A percentile compares a stretch with the other conserved stretches of the same genome.
Evolutionary conservation across 176 grass and related monocot genomes (phyloP).

Genomic region (Luzula sylvatica): DNA sequence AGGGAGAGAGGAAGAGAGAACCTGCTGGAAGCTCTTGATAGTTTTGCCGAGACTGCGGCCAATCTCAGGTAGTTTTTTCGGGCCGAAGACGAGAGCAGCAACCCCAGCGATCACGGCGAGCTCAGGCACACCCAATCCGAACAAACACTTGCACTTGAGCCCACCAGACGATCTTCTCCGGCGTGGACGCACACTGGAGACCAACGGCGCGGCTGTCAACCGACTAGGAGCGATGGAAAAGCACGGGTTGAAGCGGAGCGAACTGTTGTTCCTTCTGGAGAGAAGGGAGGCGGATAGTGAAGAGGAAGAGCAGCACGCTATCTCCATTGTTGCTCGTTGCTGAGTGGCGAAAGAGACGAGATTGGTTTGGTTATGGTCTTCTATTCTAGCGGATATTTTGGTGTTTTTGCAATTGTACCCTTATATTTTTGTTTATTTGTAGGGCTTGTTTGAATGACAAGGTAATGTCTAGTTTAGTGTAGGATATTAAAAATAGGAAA

Average conservation of each 20-base stretch:
- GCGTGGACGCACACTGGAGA: slow-evolving; percentile 19
- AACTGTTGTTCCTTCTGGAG: background rate
- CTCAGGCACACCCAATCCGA: slow-evolving; percentile 76
- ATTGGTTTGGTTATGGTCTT: no score
- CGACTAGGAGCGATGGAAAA: slow-evolving; percentile 8
- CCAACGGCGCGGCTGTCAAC: background rate
- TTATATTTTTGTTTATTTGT: no score
- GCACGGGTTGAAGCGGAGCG: slow-evolving; percentile 19
- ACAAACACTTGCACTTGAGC: slow-evolving; percentile 67
- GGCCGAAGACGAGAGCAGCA: slow-evolving; percentile 75
- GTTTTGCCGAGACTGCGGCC: slow-evolving; percentile 83
- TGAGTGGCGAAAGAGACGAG: no score
- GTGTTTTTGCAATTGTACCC: no score
- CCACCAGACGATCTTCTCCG: slow-evolving; percentile 21
- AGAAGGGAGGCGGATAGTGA: background rate
- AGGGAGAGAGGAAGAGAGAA: slow-evolving; percentile 1
- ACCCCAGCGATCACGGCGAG: slow-evolving; percentile 87
- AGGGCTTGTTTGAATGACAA: no score
- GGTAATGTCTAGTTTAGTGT: no score
- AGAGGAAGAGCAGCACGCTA: slow-evolving; percentile 8
- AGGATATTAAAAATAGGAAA: no score
- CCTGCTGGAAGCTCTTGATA: slow-evolving; percentile 95
- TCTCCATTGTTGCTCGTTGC: slow-evolving; percentile 6
- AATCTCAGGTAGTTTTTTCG: slow-evolving; percentile 85
- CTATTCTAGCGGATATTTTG: no score